Evolutionary conservation across 1,139 yeast species (phyloP).

Genomic region (Sugiyamaella xylanicola): DNA sequence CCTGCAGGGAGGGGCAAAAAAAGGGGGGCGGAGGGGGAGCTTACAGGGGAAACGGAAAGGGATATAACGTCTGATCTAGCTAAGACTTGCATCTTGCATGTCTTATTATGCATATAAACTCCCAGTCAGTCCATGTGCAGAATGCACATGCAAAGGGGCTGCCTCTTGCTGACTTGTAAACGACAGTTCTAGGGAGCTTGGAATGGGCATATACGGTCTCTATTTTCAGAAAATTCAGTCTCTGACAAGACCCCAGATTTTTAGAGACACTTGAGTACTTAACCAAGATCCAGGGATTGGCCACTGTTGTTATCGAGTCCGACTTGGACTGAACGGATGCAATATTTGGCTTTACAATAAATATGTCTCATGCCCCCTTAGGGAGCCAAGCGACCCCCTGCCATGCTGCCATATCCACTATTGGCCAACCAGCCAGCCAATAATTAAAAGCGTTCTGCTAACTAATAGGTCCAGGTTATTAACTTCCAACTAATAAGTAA

Average conservation of each 20-base stretch:
- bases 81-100: not conserved
- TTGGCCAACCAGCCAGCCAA: not conserved
- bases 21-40: not conserved
- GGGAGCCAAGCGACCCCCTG: not conserved
- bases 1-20: not conserved
- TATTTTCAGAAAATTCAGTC: not conserved
- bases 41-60: constrained; percentile 1
- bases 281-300: too few relatives aligned
- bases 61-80: constrained; percentile 2
- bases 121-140: not conserved
- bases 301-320: too few relatives aligned
- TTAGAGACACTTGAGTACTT: too few relatives aligned
- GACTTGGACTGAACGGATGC: too few relatives aligned
- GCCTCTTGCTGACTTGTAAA: not conserved
- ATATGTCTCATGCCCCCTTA: too few relatives aligned
- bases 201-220: not conserved
- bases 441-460: too few relatives aligned
- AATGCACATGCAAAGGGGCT: not conserved
- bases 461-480: too few relatives aligned
- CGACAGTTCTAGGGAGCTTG: not conserved
- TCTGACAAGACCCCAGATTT: not conserved
- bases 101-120: not conserved
- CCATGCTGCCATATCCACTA: not conserved
- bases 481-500: too few relatives aligned
- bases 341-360: too few relatives aligned